Conservation (phyloP, 768 basidiomycete genomes). For the Arthromyces matolae region DNA sequence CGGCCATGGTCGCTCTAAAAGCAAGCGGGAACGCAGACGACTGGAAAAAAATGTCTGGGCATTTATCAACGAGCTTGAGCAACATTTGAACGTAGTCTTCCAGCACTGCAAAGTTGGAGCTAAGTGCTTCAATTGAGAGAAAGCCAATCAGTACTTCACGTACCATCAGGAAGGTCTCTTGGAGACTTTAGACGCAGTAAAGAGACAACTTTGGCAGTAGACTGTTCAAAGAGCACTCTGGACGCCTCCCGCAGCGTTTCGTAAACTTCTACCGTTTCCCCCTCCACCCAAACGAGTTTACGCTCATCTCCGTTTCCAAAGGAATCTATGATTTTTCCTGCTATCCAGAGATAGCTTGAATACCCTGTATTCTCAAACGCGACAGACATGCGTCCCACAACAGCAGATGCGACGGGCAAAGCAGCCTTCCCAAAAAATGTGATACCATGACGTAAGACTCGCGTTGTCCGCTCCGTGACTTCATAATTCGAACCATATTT, state of each 20-base stretch:
- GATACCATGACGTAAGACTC: conserved; percentile 80
- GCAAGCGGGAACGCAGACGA: conserved; percentile 75
- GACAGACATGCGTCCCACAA: conserved; percentile 71
- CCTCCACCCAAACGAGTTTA: conserved; percentile 87
- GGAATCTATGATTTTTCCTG: conserved; percentile 75
- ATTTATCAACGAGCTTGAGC: conserved; percentile 58
- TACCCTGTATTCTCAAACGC: conserved; percentile 79
- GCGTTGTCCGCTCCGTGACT: conserved; percentile 78
- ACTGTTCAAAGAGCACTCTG: conserved; percentile 65
- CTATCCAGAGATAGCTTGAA: conserved; percentile 92
- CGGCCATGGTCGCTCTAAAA: conserved; percentile 71
- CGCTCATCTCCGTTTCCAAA: conserved; percentile 66
- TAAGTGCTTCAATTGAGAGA: too few species aligned
- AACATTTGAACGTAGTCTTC: conserved; percentile 91
- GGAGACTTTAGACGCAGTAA: conserved; percentile 67
- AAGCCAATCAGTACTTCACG: conserved; percentile 29
- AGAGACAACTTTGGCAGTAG: conserved; percentile 66
- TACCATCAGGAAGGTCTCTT: conserved; percentile 84
- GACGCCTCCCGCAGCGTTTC: conserved; percentile 53
- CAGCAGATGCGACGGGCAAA: conserved; percentile 62
- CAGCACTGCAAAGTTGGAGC: conserved; percentile 81
- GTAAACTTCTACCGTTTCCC: conserved; percentile 65
- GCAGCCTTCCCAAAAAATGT: conserved; percentile 72
- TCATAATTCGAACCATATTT: conserved; percentile 76
- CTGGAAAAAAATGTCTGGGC: conserved; percentile 76